Evolutionary conservation across 2,329 filamentous ascomycete species (phyloP).

Genomic region (Chrysosporium keratinophilum): DNA sequence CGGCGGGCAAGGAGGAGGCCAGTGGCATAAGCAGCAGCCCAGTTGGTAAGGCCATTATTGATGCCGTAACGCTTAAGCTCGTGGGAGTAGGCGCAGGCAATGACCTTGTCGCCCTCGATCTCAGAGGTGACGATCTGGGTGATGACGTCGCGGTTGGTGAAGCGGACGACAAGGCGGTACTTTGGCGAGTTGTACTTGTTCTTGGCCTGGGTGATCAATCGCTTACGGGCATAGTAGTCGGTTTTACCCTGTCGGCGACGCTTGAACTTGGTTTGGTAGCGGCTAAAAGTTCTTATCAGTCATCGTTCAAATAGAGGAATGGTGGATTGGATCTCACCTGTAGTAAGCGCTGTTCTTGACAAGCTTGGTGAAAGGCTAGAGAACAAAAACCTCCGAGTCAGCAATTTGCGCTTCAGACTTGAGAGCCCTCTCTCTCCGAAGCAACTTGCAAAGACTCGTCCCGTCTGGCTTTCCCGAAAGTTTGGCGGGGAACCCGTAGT

Average conservation of each 20-base stretch:
- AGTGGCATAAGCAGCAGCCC: constrained; percentile 92
- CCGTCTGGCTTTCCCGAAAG: constrained; percentile 12
- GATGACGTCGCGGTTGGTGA: constrained; percentile 99
- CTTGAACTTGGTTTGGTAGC: constrained; percentile 99
- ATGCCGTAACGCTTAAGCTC: constrained; percentile 97
- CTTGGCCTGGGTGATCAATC: constrained; percentile 99
- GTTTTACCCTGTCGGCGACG: constrained; percentile 94
- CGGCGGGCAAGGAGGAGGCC: constrained; percentile 96
- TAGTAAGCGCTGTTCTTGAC: constrained; percentile 98
- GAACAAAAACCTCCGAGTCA: constrained; percentile 65
- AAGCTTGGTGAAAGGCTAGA: constrained; percentile 79
- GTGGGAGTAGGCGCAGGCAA: constrained; percentile 84
- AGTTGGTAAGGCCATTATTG: constrained; percentile 98
- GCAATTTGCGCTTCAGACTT: constrained; percentile 99
- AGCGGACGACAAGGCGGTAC: constrained; percentile 98
- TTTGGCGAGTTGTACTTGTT: constrained; percentile 99
- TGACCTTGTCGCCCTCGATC: constrained; percentile 96
- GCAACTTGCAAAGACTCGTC: constrained; percentile 91
- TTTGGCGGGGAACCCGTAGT: neutral
- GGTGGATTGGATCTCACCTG: constrained; percentile 56
- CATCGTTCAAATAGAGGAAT: constrained; percentile 9
- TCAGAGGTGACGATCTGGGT: constrained; percentile 94
- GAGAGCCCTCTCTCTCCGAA: constrained; percentile 57
- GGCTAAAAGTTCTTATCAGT: constrained; percentile 45
- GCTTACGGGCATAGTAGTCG: constrained; percentile 99